phyloP scores from a whole-genome alignment of 192 early-diverging fungal genomes.

The Podila minutissima region DNA sequence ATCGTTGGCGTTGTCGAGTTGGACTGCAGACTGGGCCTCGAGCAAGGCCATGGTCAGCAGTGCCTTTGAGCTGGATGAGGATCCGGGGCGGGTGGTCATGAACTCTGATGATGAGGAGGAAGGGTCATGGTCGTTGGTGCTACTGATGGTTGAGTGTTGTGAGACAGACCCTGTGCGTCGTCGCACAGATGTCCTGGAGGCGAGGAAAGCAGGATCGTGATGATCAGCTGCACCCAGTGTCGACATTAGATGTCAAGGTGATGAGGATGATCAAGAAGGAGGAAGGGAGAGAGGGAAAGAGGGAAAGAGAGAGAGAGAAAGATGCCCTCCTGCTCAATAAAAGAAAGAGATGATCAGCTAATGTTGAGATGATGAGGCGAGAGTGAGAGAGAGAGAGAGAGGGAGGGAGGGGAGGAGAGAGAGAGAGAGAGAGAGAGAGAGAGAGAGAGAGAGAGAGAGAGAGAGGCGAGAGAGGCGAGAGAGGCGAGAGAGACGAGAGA shows the following conservation, averaged over 20 bases:
- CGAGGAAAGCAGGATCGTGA: slow-evolving; percentile 1
- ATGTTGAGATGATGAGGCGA: too few relatives aligned
- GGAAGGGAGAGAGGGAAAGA: not conserved
- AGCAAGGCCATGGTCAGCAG: slow-evolving; percentile 37
- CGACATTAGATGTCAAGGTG: not conserved
- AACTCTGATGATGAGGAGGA: slow-evolving; percentile 10
- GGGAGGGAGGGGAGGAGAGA: not conserved
- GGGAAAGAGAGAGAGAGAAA: not conserved
- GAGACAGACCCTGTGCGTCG: slow-evolving; percentile 21
- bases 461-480: not conserved
- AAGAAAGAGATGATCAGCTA: too few relatives aligned
- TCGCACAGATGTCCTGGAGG: slow-evolving; percentile 5
- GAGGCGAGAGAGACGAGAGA: not conserved
- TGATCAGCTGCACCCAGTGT: slow-evolving; percentile 17
- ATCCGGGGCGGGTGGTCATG: slow-evolving; percentile 27
- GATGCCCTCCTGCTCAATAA: too few relatives aligned
- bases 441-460: not conserved
- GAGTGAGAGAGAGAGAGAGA: not conserved
- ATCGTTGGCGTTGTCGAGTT: slow-evolving; percentile 37
- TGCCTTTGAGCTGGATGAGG: slow-evolving; percentile 43
- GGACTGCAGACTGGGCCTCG: slow-evolving; percentile 48
- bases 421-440: not conserved
- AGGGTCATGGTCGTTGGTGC: not conserved
- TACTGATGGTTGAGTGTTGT: slow-evolving; percentile 6
- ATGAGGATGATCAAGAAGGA: not conserved